Evolutionary conservation across 495 filamentous ascomycete genomes (phyloP).

Genomic region (Trichoderma parareesei): DNA sequence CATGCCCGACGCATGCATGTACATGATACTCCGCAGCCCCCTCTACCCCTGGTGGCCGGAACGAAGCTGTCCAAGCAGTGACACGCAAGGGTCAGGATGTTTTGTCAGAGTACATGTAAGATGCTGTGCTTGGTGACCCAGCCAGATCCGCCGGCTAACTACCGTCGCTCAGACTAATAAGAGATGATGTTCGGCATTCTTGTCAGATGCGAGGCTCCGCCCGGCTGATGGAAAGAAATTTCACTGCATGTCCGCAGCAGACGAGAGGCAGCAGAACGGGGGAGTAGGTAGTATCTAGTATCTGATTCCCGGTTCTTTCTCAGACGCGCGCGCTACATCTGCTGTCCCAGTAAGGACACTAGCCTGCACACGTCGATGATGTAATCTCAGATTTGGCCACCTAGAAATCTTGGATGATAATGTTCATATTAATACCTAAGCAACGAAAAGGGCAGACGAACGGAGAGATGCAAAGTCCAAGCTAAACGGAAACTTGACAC

Average conservation of each 20-base stretch:
- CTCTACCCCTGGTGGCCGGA: background rate
- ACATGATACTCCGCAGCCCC: background rate
- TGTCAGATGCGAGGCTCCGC: background rate
- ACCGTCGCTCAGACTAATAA: background rate
- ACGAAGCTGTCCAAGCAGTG: background rate
- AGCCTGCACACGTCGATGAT: too few relatives aligned
- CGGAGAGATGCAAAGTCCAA: too few relatives aligned
- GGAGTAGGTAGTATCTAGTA: too few relatives aligned
- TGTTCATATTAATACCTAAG: too few relatives aligned
- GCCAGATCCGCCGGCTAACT: too few relatives aligned
- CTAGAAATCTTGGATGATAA: too few relatives aligned
- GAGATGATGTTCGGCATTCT: background rate
- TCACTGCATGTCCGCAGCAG: too few relatives aligned
- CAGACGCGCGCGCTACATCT: constrained; percentile 6
- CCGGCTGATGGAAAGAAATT: background rate
- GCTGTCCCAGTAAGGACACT: background rate
- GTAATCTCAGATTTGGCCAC: too few relatives aligned
- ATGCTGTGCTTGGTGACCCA: too few relatives aligned
- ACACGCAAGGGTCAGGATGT: background rate
- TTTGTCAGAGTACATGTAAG: too few relatives aligned
- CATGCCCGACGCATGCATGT: background rate
- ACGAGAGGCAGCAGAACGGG: too few relatives aligned
- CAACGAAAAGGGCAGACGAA: background rate
- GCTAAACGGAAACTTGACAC: background rate
- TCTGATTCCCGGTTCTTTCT: background rate